Evolutionary conservation across 306 rosid genomes (phyloP).

Genomic region (Ormosia emarginata): DNA sequence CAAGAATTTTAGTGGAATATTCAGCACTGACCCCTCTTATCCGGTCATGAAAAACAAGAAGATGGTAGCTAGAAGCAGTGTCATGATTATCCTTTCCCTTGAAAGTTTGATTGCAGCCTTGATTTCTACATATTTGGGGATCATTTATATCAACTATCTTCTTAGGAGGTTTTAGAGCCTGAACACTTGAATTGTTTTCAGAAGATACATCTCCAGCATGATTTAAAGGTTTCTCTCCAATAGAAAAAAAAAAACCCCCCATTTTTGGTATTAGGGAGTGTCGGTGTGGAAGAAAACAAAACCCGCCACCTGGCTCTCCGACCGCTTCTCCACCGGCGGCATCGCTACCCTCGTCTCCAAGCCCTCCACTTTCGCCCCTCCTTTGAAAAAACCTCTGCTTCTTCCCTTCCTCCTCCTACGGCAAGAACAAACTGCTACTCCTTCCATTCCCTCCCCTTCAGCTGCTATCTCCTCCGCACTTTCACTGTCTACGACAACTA

Average conservation of each 20-base stretch:
- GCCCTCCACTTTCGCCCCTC: slow-evolving; percentile 55
- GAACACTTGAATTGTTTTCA: slow-evolving; percentile 32
- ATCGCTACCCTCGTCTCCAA: slow-evolving; percentile 58
- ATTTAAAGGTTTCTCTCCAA: slow-evolving; percentile 35
- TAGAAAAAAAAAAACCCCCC: too few species aligned
- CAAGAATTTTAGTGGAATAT: background rate
- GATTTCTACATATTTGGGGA: slow-evolving; percentile 69
- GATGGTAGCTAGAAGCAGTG: slow-evolving; percentile 81
- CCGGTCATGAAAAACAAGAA: slow-evolving; percentile 84
- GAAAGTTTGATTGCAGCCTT: slow-evolving; percentile 78
- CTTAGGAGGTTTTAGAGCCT: slow-evolving; percentile 46
- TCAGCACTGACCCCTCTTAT: slow-evolving; percentile 62
- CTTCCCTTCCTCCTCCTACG: slow-evolving; percentile 65
- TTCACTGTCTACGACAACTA: slow-evolving; percentile 91
- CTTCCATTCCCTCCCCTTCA: slow-evolving; percentile 53
- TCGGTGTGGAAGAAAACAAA: too few species aligned
- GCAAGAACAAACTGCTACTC: slow-evolving; percentile 83
- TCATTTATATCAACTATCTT: slow-evolving; percentile 67
- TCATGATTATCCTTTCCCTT: slow-evolving; percentile 87
- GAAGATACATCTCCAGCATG: slow-evolving; percentile 26
- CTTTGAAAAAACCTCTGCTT: slow-evolving; percentile 78
- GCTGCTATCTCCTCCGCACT: slow-evolving; percentile 72
- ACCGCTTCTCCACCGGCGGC: slow-evolving; percentile 79
- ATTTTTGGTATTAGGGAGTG: too few species aligned
- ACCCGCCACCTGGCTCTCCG: slow-evolving; percentile 63